These are phyloP conservation scores for Suillus tomentosus DNA, from an alignment of 768 basidiomycete genomes.

Conservation along the genomic window DNA sequence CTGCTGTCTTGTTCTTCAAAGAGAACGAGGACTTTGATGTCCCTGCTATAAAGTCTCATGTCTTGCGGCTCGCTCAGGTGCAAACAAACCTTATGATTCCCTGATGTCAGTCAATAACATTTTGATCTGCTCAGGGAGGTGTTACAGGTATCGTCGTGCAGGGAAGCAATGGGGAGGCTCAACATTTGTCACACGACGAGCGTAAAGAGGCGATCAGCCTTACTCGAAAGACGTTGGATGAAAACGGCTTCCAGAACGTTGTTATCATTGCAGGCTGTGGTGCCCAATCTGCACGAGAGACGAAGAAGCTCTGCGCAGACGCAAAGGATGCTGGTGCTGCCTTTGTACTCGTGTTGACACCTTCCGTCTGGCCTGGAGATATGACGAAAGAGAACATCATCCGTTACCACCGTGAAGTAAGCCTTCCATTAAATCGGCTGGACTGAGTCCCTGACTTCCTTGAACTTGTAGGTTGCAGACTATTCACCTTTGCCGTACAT, in stretches of 20 bases:
- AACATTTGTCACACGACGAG: constrained; percentile 73
- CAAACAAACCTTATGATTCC: constrained; percentile 16
- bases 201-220: constrained; percentile 61
- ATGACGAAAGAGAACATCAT: constrained; percentile 67
- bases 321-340: constrained; percentile 83
- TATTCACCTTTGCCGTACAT: constrained; percentile 69
- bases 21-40: constrained; percentile 72
- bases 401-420: constrained; percentile 64
- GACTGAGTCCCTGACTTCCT: neutral
- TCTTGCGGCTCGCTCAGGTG: constrained; percentile 74
- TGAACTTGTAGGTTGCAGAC: constrained; percentile 57
- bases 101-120: constrained; percentile 10
- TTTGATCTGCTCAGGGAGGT: constrained; percentile 50
- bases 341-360: constrained; percentile 75
- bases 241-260: constrained; percentile 65
- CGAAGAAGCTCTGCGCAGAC: constrained; percentile 65
- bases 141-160: constrained; percentile 74
- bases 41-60: constrained; percentile 64
- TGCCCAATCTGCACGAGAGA: constrained; percentile 77
- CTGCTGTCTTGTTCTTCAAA: constrained; percentile 74
- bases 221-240: constrained; percentile 71
- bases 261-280: constrained; percentile 85
- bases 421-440: constrained; percentile 12
- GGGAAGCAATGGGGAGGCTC: constrained; percentile 77
- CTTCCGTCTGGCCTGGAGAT: constrained; percentile 66